Conservation (phyloP, 2,329 filamentous ascomycete species). For the Colletotrichum simmondsii region DNA sequence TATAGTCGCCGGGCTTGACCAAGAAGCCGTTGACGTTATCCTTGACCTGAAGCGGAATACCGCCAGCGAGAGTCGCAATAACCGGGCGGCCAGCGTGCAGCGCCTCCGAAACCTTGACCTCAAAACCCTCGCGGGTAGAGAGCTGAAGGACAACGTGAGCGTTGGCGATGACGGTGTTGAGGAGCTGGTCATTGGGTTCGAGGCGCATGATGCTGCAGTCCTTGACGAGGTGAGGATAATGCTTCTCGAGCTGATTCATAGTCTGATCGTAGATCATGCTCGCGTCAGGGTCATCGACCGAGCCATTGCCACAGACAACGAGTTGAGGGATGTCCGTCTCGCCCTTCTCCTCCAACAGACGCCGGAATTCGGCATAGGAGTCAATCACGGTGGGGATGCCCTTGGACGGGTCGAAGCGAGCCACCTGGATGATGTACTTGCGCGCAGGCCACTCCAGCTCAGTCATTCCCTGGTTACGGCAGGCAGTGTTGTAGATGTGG, state of each 20-base stretch:
- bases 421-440: conserved; percentile 83
- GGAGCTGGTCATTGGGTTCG: conserved; percentile 80
- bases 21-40: conserved; percentile 79
- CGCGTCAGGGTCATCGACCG: conserved; percentile 84
- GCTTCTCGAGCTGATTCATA: conserved; percentile 71
- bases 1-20: conserved; percentile 76
- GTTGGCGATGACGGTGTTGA: conserved; percentile 80
- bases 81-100: conserved; percentile 83
- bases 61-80: conserved; percentile 80
- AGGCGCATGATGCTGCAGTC: conserved; percentile 82
- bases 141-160: conserved; percentile 81
- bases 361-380: conserved; percentile 78
- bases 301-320: conserved; percentile 81
- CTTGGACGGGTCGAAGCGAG: conserved; percentile 86
- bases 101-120: conserved; percentile 87
- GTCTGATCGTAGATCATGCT: conserved; percentile 78
- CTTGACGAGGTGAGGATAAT: conserved; percentile 70
- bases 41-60: conserved; percentile 82
- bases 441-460: conserved; percentile 66
- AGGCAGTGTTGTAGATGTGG: conserved; percentile 75
- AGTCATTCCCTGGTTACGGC: conserved; percentile 69
- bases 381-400: conserved; percentile 83
- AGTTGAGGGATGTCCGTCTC: conserved; percentile 73
- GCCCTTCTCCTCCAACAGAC: conserved; percentile 64
- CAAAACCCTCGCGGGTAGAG: conserved; percentile 84